Evolutionary conservation across 2,329 filamentous ascomycete genomes (phyloP).

Genomic region (Stagonosporopsis chrysanthemi): DNA sequence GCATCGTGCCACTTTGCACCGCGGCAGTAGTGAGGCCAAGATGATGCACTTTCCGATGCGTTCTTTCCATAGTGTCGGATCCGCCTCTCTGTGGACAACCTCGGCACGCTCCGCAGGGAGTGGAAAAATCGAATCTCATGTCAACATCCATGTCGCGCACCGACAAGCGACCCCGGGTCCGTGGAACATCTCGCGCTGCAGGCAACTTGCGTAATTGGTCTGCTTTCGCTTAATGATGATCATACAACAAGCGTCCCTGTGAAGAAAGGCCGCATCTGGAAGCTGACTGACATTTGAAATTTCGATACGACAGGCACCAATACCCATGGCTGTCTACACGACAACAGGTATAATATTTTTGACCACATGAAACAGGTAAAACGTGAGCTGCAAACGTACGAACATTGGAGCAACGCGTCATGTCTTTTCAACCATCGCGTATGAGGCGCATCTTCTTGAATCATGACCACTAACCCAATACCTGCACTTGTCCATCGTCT

Average conservation of each 20-base stretch:
- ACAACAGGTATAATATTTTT: neutral
- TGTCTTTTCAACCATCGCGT: neutral
- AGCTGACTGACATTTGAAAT: conserved; percentile 8
- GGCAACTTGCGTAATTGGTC: conserved; percentile 9
- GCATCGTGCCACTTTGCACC: neutral
- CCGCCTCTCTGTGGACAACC: neutral
- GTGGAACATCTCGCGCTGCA: conserved; percentile 1
- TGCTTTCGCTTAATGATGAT: conserved; percentile 14
- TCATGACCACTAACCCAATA: neutral
- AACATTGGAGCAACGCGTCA: conserved; percentile 2
- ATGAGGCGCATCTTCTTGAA: neutral
- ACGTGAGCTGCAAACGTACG: conserved; percentile 12
- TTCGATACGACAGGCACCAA: neutral
- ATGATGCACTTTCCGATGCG: neutral
- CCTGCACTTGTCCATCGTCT: neutral
- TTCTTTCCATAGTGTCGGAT: neutral
- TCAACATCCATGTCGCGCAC: conserved; percentile 13
- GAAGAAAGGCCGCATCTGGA: conserved; percentile 4
- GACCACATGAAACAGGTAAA: neutral
- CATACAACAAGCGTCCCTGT: neutral
- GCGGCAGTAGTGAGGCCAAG: neutral
- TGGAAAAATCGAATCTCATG: conserved; percentile 10
- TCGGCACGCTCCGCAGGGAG: conserved; percentile 1
- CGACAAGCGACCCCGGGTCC: conserved; percentile 1
- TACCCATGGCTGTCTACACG: neutral